Conservation (phyloP, 176 grass and related monocot species). For the Cymbopogon citratus region DNA sequence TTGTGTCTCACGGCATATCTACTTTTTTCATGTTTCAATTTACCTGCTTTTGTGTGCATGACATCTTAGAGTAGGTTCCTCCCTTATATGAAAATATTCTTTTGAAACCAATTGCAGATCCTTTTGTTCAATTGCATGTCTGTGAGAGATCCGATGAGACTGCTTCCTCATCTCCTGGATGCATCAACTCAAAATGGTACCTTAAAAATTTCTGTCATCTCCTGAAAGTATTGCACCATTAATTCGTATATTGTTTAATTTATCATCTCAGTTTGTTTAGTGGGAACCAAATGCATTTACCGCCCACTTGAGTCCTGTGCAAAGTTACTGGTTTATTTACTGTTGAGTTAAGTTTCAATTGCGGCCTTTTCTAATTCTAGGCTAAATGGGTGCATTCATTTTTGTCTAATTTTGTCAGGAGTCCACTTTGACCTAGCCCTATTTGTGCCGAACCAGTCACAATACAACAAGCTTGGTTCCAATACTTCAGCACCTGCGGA, state of each 20-base stretch:
- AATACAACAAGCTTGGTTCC: constrained; percentile 80
- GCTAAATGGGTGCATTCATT: background rate
- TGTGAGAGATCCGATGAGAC: constrained; percentile 78
- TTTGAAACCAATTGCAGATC: constrained; percentile 47
- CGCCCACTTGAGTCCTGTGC: background rate
- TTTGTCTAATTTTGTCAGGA: constrained; percentile 44
- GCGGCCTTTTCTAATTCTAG: background rate
- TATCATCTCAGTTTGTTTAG: background rate
- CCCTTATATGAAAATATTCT: constrained; percentile 5
- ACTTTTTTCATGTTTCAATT: constrained; percentile 4
- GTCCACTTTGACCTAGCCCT: constrained; percentile 67
- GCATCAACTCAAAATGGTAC: constrained; percentile 65
- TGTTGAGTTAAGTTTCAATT: background rate
- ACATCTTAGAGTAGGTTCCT: background rate
- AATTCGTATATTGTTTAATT: background rate
- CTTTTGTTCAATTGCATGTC: constrained; percentile 99
- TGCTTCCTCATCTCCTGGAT: constrained; percentile 72
- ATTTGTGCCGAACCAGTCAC: constrained; percentile 95
- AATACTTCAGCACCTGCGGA: constrained; percentile 62
- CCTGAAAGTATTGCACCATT: background rate
- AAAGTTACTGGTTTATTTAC: background rate
- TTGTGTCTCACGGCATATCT: constrained; percentile 16
- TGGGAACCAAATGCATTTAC: background rate
- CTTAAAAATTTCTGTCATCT: constrained; percentile 1
- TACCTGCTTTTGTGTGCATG: constrained; percentile 21